Evolutionary conservation across 1,139 yeast species (phyloP).

Genomic region (Suhomyces panamericanus): DNA sequence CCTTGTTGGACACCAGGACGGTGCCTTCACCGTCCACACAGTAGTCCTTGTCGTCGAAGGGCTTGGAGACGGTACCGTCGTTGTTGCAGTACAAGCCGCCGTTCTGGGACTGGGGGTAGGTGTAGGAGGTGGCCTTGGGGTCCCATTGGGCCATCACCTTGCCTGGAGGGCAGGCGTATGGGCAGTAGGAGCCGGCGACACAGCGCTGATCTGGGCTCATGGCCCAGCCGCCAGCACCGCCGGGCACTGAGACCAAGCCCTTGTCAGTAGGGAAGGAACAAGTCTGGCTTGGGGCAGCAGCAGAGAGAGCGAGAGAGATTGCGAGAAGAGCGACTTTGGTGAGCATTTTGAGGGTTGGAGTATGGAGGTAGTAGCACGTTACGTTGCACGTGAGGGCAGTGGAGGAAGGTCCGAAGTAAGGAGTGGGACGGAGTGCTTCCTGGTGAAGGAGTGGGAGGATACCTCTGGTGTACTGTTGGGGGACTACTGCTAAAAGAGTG

Average conservation of each 20-base stretch:
- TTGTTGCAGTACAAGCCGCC: slow-evolving; percentile 80
- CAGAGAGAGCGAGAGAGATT: slow-evolving; percentile 18
- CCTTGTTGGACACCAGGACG: slow-evolving; percentile 57
- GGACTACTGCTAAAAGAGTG: slow-evolving; percentile 7
- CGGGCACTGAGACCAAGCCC: slow-evolving; percentile 69
- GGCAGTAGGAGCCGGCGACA: slow-evolving; percentile 74
- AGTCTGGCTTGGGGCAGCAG: slow-evolving; percentile 35
- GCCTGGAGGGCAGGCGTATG: slow-evolving; percentile 88
- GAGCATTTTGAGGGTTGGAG: slow-evolving; percentile 12
- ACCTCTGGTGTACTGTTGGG: neutral
- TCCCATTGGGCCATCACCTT: slow-evolving; percentile 81
- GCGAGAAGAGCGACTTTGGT: slow-evolving; percentile 20
- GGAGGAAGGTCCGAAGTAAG: neutral
- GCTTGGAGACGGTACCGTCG: slow-evolving; percentile 67
- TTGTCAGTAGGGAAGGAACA: slow-evolving; percentile 67
- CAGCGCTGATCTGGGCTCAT: slow-evolving; percentile 76
- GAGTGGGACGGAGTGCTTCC: neutral
- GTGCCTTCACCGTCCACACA: slow-evolving; percentile 80
- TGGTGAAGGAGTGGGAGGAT: too few relatives aligned
- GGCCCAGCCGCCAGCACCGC: slow-evolving; percentile 78
- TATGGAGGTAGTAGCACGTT: neutral
- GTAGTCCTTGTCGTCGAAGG: slow-evolving; percentile 56
- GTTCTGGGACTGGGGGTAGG: slow-evolving; percentile 69
- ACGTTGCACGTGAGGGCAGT: neutral
- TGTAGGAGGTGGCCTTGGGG: slow-evolving; percentile 54